phyloP scores from a whole-genome alignment of 208 protist species.

The Spongospora subterranea region DNA sequence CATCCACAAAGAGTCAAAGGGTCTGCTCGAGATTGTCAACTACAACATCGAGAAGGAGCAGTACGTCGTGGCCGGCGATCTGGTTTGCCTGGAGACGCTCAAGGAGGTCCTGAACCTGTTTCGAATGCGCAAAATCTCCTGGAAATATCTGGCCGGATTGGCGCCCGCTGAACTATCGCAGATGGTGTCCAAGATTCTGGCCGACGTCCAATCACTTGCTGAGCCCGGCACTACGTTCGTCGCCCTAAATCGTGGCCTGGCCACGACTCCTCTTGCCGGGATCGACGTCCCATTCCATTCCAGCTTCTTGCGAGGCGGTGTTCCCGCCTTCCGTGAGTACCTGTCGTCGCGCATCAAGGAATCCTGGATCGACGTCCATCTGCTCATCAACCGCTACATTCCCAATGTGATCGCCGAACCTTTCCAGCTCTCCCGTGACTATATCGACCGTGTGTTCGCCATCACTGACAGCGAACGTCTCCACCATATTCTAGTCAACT shows the following conservation, averaged over 20 bases:
- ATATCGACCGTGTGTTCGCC: constrained; percentile 70
- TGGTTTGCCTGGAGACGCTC: constrained; percentile 73
- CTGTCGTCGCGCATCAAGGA: background rate
- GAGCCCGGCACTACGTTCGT: background rate
- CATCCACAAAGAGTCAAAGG: constrained; percentile 62
- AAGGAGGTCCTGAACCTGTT: constrained; percentile 64
- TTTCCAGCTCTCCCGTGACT: constrained; percentile 71
- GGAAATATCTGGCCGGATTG: background rate
- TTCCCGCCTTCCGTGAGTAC: constrained; percentile 75
- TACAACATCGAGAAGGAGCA: constrained; percentile 79
- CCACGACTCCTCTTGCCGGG: constrained; percentile 78
- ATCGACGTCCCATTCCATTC: constrained; percentile 86
- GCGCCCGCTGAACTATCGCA: background rate
- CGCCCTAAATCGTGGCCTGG: constrained; percentile 71
- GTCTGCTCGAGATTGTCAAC: constrained; percentile 81
- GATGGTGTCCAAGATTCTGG: background rate
- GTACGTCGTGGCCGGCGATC: constrained; percentile 79
- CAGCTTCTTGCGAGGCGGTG: constrained; percentile 73
- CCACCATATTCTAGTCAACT: constrained; percentile 68
- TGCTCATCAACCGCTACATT: constrained; percentile 75
- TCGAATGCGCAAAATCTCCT: background rate
- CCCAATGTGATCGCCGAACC: constrained; percentile 78
- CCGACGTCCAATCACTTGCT: background rate
- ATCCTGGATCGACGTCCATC: background rate
- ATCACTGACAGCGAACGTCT: constrained; percentile 70